Base-by-base conservation (phyloP, 306 rosid genomes). In the Dicorynia guianensis region DNA sequence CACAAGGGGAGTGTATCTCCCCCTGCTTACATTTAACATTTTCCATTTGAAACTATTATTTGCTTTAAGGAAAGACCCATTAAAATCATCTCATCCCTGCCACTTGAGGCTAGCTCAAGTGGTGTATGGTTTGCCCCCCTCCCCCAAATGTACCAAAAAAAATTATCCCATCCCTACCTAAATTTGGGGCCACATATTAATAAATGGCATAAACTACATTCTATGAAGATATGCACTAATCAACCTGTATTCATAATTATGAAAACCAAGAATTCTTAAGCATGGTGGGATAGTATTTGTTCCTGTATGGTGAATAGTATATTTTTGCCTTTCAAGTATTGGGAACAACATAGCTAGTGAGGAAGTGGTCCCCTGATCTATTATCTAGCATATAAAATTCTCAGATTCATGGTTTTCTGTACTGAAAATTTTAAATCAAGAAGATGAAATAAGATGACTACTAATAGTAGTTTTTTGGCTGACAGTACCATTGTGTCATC, bases 341-440 rank as follows among this genome's bases (percentile, higher is more conserved):
- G 80, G 63, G 70, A 75, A 81, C 57, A 80, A 60, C 81, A 79
- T 82, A 82, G 80, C 75, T 67, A 79, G 82, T 71, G 71, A 87
- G 67, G 75, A 55, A 55, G 87, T 79, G 97, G 93, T 89, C 95
- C 97, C 90, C 81, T 80, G 66, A 77, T 81, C 71, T 72, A 81
- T 78, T 46, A 67, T 69, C 39, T 68, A 69, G 71, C 74, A 81
- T 79, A 83, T 73, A 83, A 53, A 77, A 76, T 75, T 78, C 48
- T 57, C 58, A 74, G 85, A 79, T 80, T 77, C 84, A 71, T 79
- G 74, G 79, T 71, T 71, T 80, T 69, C 82, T 76, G 25, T 71
- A 68, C 76, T 66, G 85, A 72, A 79, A 65, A 18, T 61, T 81
- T 60, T 69, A 77, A 77, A 79, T 75, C 35, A 55, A 59, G 63